These are phyloP conservation scores for Ceratobasidium theobromae DNA, from an alignment of 1,284 basidiomycete species.

Conservation along the genomic window DNA sequence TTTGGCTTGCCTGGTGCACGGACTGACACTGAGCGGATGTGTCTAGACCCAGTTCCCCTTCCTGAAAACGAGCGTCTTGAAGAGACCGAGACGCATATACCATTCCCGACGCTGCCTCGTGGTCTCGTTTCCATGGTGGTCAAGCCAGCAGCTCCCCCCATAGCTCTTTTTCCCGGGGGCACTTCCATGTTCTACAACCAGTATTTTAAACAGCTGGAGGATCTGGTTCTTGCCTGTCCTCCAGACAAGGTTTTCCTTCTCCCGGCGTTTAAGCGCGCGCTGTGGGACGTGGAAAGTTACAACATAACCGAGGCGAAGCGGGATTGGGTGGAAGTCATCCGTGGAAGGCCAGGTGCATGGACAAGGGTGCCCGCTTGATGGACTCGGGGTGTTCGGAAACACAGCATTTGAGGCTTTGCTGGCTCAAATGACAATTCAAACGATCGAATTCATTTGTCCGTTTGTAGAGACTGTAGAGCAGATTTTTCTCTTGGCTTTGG, in stretches of 20 bases:
- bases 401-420: no score
- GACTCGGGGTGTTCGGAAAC: no score
- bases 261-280: conserved; percentile 2
- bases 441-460: no score
- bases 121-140: conserved; percentile 8
- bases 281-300: conserved; percentile 25
- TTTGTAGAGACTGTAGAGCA: no score
- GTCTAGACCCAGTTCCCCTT: conserved; percentile 8
- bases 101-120: conserved; percentile 3
- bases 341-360: conserved; percentile 15
- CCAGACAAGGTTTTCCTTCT: conserved; percentile 3
- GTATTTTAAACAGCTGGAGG: conserved; percentile 25
- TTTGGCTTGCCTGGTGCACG: conserved; percentile 8
- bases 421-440: no score
- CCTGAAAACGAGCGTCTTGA: background rate
- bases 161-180: conserved; percentile 6
- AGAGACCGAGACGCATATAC: background rate
- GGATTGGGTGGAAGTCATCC: conserved; percentile 22
- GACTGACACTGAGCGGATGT: conserved; percentile 13
- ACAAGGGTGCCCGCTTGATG: no score
- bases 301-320: background rate
- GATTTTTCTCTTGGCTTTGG: no score
- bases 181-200: conserved; percentile 24
- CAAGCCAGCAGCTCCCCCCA: conserved; percentile 13
- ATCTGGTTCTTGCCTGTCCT: conserved; percentile 4